These are phyloP conservation scores for Moringa oleifera DNA, from an alignment of 345 rosid species.

Conservation along the genomic window DNA sequence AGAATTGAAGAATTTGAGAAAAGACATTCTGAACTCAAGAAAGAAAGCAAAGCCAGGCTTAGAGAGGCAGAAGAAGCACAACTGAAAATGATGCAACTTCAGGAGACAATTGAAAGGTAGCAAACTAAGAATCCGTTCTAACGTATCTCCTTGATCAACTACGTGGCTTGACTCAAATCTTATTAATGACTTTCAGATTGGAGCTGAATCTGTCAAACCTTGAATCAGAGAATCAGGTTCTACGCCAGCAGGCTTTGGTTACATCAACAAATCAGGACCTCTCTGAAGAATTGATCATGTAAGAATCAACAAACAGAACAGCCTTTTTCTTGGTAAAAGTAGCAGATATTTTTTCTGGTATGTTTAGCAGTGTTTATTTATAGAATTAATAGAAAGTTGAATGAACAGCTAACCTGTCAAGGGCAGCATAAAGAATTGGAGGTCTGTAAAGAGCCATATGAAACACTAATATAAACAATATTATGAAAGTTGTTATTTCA, in stretches of 20 bases:
- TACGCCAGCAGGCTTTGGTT: conserved; percentile 59
- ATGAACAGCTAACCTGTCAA: conserved; percentile 35
- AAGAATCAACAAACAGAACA: background rate
- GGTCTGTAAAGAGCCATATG: too few species aligned
- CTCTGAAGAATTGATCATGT: conserved; percentile 40
- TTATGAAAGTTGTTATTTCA: too few species aligned
- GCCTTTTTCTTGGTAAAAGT: background rate
- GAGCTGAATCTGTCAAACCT: conserved; percentile 46
- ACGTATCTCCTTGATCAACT: conserved; percentile 6
- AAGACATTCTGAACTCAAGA: conserved; percentile 34
- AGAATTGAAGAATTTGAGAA: conserved; percentile 42
- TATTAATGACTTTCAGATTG: conserved; percentile 31
- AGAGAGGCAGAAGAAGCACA: conserved; percentile 50
- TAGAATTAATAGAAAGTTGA: too few species aligned
- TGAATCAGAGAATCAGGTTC: conserved; percentile 66
- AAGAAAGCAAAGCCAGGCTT: conserved; percentile 30
- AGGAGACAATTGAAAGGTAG: conserved; percentile 47
- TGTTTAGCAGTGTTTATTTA: too few species aligned
- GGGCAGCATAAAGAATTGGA: too few species aligned
- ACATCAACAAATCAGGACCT: conserved; percentile 35
- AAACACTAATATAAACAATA: too few species aligned
- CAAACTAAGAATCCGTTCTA: conserved; percentile 1
- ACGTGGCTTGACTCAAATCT: conserved; percentile 7
- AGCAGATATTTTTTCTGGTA: too few species aligned
- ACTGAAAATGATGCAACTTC: conserved; percentile 36